phyloP scores from a whole-genome alignment of 306 rosid genomes.

The Sindora glabra region DNA sequence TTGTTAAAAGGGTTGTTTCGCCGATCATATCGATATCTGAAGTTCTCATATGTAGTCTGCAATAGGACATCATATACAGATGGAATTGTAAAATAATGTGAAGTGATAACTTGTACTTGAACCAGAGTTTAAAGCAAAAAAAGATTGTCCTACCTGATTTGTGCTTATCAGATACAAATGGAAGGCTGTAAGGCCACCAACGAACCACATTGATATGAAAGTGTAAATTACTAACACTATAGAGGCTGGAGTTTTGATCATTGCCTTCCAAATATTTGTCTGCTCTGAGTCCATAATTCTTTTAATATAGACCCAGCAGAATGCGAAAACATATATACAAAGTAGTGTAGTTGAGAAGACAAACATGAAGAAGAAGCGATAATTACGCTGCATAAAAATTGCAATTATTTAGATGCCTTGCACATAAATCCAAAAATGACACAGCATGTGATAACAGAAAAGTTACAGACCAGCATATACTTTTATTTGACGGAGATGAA shows the following conservation, averaged over 20 bases:
- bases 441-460: no score
- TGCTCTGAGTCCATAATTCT: constrained; percentile 18
- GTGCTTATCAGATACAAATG: constrained; percentile 31
- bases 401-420: no score
- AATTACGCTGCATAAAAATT: constrained; percentile 35
- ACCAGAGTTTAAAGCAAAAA: not conserved
- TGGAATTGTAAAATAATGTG: not conserved
- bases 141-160: constrained; percentile 26
- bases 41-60: constrained; percentile 43
- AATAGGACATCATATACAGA: not conserved
- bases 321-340: constrained; percentile 36
- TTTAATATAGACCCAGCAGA: constrained; percentile 37
- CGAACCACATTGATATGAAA: constrained; percentile 34
- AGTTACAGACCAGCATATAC: no score
- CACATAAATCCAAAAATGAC: no score
- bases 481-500: no score
- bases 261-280: constrained; percentile 28
- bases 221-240: constrained; percentile 27
- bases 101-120: no score
- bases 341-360: constrained; percentile 35
- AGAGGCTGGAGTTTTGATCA: constrained; percentile 30
- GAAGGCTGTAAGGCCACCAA: constrained; percentile 37
- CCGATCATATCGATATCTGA: constrained; percentile 23
- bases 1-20: constrained; percentile 28
- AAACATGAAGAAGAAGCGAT: constrained; percentile 45